Conservation (phyloP, 306 rosid genomes). For the Coriaria nepalensis region DNA sequence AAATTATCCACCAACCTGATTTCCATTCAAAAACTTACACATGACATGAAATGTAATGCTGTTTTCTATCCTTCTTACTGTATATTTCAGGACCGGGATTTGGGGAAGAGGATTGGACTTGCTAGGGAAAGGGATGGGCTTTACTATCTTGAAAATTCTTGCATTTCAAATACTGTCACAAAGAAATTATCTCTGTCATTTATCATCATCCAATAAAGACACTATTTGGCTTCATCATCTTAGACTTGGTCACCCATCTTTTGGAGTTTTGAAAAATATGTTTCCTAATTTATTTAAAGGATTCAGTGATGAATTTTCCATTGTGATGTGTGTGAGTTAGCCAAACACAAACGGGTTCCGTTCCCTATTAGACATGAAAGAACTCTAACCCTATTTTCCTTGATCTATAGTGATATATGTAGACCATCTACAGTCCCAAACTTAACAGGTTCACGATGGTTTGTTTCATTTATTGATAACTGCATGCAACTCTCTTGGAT, state of each 20-base stretch:
- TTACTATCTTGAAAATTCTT: neutral
- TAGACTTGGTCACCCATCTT: constrained; percentile 1
- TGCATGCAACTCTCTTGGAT: neutral
- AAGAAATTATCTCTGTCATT: neutral
- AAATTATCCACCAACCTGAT: neutral
- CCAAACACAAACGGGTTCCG: neutral
- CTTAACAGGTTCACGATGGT: neutral
- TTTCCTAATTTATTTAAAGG: constrained; percentile 7
- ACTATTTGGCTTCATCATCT: constrained; percentile 1
- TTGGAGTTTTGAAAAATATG: neutral
- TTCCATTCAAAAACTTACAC: neutral
- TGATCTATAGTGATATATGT: constrained; percentile 2
- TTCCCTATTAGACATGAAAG: neutral
- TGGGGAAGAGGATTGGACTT: neutral
- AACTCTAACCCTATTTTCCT: neutral
- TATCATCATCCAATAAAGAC: neutral
- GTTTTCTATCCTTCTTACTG: neutral
- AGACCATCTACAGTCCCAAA: neutral
- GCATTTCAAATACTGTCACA: neutral
- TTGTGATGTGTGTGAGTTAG: constrained; percentile 4
- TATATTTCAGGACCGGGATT: constrained; percentile 1
- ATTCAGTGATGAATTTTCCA: neutral
- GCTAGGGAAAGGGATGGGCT: neutral
- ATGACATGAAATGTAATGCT: neutral
- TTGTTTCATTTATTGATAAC: neutral